phyloP scores from a whole-genome alignment of 805 yeast genomes.

The Helenozyma rhizophorensis region DNA sequence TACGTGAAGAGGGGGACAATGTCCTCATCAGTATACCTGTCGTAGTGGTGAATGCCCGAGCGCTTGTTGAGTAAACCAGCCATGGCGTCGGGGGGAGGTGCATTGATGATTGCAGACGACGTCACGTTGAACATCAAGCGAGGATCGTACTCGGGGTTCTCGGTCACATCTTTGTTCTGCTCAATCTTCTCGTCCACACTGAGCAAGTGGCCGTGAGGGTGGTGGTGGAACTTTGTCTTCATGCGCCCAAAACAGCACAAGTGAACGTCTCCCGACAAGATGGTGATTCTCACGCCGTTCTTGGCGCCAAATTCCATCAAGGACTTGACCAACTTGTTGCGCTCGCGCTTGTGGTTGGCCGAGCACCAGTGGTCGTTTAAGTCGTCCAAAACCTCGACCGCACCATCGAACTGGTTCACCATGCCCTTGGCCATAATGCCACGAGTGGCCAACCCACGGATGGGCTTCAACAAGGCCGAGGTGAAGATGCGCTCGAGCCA shows the following conservation, averaged over 20 bases:
- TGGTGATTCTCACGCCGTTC: slow-evolving; percentile 69
- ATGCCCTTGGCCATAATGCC: slow-evolving; percentile 64
- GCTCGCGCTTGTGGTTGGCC: slow-evolving; percentile 75
- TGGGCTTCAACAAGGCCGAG: slow-evolving; percentile 54
- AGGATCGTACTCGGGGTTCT: slow-evolving; percentile 64
- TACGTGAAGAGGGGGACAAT: slow-evolving; percentile 64
- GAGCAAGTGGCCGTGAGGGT: slow-evolving; percentile 32
- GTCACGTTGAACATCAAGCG: slow-evolving; percentile 77
- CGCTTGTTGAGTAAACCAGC: slow-evolving; percentile 68
- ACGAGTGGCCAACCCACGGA: slow-evolving; percentile 53
- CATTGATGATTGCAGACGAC: slow-evolving; percentile 85
- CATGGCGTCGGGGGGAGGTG: slow-evolving; percentile 91
- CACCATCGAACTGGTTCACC: slow-evolving; percentile 89
- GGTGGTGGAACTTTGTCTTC: slow-evolving; percentile 48
- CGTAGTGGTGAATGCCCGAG: slow-evolving; percentile 64
- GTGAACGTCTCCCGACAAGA: slow-evolving; percentile 92
- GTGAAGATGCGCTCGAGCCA: slow-evolving; percentile 79
- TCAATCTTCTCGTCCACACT: slow-evolving; percentile 27
- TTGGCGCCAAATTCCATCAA: slow-evolving; percentile 64
- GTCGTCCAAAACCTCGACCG: slow-evolving; percentile 87
- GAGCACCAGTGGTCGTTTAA: slow-evolving; percentile 97
- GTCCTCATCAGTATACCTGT: slow-evolving; percentile 67
- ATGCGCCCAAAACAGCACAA: slow-evolving; percentile 80
- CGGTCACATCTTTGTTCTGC: slow-evolving; percentile 35
- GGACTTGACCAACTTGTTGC: slow-evolving; percentile 62